These are phyloP conservation scores for Salinomyces thailandicus DNA, from an alignment of 2,329 filamentous ascomycete genomes.

Conservation along the genomic window DNA sequence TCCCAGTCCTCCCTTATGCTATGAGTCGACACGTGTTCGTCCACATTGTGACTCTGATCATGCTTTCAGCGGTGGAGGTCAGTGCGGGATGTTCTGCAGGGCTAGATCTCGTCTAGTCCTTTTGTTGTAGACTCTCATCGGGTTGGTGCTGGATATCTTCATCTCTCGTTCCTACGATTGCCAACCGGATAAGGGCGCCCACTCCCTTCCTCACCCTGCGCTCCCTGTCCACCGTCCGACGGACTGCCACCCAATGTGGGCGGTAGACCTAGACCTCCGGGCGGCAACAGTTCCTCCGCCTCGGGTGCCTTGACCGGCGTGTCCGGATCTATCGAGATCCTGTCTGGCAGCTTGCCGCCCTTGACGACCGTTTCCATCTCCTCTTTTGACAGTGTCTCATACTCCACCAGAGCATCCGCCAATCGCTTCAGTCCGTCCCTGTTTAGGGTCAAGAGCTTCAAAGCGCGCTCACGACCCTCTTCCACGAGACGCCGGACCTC, in stretches of 20 bases:
- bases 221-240: background rate
- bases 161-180: background rate
- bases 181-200: background rate
- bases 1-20: too few relatives aligned
- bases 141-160: too few relatives aligned
- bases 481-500: constrained; percentile 81
- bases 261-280: constrained; percentile 1
- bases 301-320: constrained; percentile 9
- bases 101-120: too few relatives aligned
- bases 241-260: constrained; percentile 1
- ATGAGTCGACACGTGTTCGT: too few relatives aligned
- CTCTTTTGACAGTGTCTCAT: constrained; percentile 79
- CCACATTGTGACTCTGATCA: too few relatives aligned
- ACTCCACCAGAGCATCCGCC: constrained; percentile 81
- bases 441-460: constrained; percentile 58
- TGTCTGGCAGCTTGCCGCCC: constrained; percentile 68
- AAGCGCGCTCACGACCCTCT: constrained; percentile 67
- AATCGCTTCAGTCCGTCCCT: constrained; percentile 78
- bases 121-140: too few relatives aligned
- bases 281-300: constrained; percentile 1
- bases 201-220: background rate
- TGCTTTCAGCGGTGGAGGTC: too few relatives aligned
- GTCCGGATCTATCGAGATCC: constrained; percentile 33
- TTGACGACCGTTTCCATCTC: constrained; percentile 86
- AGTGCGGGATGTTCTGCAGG: too few relatives aligned